Conservation (phyloP, 2,329 filamentous ascomycete species). For the Arachnopeziza araneosa region DNA sequence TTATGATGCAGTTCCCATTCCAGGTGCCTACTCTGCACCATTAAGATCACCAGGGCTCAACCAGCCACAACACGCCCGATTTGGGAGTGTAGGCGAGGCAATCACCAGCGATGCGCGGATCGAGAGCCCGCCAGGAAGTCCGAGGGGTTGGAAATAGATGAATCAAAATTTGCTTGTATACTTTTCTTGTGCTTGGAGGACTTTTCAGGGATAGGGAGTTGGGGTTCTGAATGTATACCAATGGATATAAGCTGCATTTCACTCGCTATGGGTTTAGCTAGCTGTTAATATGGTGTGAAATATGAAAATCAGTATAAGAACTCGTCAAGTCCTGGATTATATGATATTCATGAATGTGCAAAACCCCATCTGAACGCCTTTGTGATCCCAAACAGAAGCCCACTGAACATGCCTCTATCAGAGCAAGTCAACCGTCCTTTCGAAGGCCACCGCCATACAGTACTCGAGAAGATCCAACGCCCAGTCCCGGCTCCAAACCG, state of each 20-base stretch:
- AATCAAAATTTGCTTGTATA: background rate
- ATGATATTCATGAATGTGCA: too few species aligned
- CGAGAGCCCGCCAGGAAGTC: conserved; percentile 29
- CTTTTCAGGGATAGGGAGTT: conserved; percentile 1
- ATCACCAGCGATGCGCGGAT: conserved; percentile 27
- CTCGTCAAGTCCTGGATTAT: background rate
- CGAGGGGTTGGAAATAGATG: conserved; percentile 23
- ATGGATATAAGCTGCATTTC: background rate
- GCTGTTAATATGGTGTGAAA: conserved; percentile 16
- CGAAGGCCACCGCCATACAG: background rate
- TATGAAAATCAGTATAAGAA: background rate
- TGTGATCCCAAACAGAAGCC: background rate
- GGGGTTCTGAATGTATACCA: background rate
- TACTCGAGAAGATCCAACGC: background rate
- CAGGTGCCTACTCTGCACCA: conserved; percentile 67
- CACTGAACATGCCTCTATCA: background rate
- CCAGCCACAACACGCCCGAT: conserved; percentile 33
- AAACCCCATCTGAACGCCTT: too few species aligned
- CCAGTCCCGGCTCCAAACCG: background rate
- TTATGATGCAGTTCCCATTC: conserved; percentile 84
- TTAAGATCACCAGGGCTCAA: conserved; percentile 42
- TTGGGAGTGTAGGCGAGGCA: conserved; percentile 26
- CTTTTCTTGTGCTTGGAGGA: conserved; percentile 1
- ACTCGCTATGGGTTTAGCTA: background rate
- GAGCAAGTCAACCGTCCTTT: background rate